Evolutionary conservation across 495 filamentous ascomycete species (phyloP).

Genomic region (Mytilinidion resinicola): DNA sequence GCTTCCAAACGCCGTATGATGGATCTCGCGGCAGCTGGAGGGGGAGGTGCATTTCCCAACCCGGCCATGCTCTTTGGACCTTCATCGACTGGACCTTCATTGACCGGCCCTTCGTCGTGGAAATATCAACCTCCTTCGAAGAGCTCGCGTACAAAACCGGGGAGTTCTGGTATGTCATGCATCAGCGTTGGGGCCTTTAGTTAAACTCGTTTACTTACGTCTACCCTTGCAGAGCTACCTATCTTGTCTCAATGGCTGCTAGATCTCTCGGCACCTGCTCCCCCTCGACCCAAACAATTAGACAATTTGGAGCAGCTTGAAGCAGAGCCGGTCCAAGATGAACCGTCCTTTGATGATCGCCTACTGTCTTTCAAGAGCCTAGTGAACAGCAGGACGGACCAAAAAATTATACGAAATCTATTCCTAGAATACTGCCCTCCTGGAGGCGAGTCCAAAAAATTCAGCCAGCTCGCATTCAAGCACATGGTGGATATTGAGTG

Average conservation of each 20-base stretch:
- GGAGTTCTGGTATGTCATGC: slow-evolving; percentile 5
- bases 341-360: no score
- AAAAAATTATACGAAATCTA: background rate
- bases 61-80: slow-evolving; percentile 14
- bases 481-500: background rate
- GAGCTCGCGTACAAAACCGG: background rate
- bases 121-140: slow-evolving; percentile 24
- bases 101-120: slow-evolving; percentile 14
- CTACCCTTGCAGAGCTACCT: no score
- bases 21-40: background rate
- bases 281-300: no score
- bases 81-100: background rate
- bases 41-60: slow-evolving; percentile 4
- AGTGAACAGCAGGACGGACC: no score
- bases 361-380: no score
- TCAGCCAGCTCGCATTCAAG: background rate
- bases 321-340: no score
- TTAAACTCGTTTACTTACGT: background rate
- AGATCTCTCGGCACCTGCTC: no score
- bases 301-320: no score
- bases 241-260: no score
- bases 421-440: background rate
- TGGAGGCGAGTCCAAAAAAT: background rate
- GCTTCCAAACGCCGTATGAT: slow-evolving; percentile 21
- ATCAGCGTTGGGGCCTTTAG: background rate